A percentile compares a stretch with the other conserved stretches of the same genome.
These are phyloP conservation scores for Rosa lucieae DNA, from an alignment of 306 rosid species.

Conservation along the genomic window DNA sequence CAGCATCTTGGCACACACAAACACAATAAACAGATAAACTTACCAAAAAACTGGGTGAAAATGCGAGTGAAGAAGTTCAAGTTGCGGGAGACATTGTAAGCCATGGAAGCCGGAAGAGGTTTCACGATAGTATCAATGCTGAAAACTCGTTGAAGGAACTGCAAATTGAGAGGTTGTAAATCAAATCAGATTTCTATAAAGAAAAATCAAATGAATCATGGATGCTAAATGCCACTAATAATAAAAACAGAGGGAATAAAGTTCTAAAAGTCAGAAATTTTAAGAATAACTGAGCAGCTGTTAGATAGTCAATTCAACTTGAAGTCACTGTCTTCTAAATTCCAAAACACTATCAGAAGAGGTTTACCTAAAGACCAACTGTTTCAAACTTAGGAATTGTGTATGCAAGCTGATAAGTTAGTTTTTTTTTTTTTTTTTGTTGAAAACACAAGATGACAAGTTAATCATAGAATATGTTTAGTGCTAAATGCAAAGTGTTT, in stretches of 20 bases:
- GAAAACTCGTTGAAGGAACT: slow-evolving; percentile 92
- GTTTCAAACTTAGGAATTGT: too few species aligned
- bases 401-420: not conserved
- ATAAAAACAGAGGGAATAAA: not conserved
- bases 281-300: not conserved
- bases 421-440: too few species aligned
- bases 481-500: not conserved
- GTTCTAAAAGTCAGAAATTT: not conserved
- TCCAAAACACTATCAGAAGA: not conserved
- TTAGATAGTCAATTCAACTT: not conserved
- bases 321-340: not conserved
- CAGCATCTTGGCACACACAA: slow-evolving; percentile 14
- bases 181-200: slow-evolving; percentile 6
- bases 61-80: slow-evolving; percentile 94
- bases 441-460: not conserved
- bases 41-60: slow-evolving; percentile 95
- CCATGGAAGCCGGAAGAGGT: slow-evolving; percentile 90
- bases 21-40: slow-evolving; percentile 28
- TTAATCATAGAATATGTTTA: not conserved
- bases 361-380: too few species aligned
- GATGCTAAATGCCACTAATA: not conserved
- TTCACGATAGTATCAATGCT: slow-evolving; percentile 89
- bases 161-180: slow-evolving; percentile 32
- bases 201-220: slow-evolving; percentile 6
- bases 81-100: slow-evolving; percentile 83